phyloP scores from a whole-genome alignment of 495 filamentous ascomycete species.

The Penicillium malachiteum region DNA sequence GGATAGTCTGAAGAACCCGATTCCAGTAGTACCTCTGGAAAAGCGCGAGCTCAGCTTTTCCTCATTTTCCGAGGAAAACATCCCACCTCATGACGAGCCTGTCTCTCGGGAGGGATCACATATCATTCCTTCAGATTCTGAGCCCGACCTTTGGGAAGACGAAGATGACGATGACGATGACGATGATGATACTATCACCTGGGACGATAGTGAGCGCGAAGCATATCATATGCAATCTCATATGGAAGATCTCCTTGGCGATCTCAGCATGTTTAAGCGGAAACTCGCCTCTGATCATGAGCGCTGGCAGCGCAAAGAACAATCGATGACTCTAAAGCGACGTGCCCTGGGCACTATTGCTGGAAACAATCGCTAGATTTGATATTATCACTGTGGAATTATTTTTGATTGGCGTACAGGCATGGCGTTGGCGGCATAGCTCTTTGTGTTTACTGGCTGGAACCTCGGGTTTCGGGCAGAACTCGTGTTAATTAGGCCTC shows the following conservation, averaged over 20 bases:
- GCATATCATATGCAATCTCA: constrained; percentile 62
- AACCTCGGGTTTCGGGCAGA: constrained; percentile 6
- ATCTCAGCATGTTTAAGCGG: constrained; percentile 75
- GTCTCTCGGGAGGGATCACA: constrained; percentile 39
- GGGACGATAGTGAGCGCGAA: constrained; percentile 37
- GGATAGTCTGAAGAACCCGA: constrained; percentile 86
- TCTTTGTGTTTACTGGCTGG: constrained; percentile 19
- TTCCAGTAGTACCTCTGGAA: constrained; percentile 48
- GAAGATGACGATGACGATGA: constrained; percentile 38
- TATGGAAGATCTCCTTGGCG: constrained; percentile 70
- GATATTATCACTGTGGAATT: neutral
- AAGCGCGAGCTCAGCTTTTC: constrained; percentile 32
- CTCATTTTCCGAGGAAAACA: constrained; percentile 42
- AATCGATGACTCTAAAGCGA: constrained; percentile 26
- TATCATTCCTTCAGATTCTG: constrained; percentile 20
- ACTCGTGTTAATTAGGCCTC: neutral
- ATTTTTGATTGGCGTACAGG: constrained; percentile 24
- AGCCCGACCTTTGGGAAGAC: constrained; percentile 45
- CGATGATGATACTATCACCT: constrained; percentile 22
- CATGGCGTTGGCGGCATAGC: constrained; percentile 23
- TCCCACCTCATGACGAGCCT: constrained; percentile 31
- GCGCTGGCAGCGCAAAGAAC: constrained; percentile 46
- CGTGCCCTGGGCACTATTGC: constrained; percentile 37
- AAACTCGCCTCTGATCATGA: constrained; percentile 78
- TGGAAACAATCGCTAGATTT: constrained; percentile 32